These are phyloP conservation scores for Ceratocystis papillata DNA, from an alignment of 2,329 filamentous ascomycete species.

Conservation along the genomic window DNA sequence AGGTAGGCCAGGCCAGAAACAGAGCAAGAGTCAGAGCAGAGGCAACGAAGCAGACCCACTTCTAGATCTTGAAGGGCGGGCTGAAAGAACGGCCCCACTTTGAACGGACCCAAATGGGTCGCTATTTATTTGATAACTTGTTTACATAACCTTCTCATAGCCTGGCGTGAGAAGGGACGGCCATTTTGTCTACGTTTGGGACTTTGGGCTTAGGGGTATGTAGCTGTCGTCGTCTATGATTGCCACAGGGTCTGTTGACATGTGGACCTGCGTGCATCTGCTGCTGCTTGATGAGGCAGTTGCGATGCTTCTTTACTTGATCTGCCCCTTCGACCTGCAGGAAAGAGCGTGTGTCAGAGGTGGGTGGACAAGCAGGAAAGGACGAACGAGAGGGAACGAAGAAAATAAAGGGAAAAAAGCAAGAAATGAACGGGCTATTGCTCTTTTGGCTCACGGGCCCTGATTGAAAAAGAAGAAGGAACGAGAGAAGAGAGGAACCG, in stretches of 20 bases:
- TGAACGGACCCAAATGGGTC: not conserved
- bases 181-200: no score
- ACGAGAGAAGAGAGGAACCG: slow-evolving; percentile 16
- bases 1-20: not conserved
- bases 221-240: no score
- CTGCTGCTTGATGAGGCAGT: not conserved
- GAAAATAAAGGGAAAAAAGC: not conserved
- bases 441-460: slow-evolving; percentile 16
- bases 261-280: no score
- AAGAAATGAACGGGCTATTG: not conserved
- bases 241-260: no score
- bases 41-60: slow-evolving; percentile 3
- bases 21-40: not conserved
- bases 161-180: no score
- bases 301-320: not conserved
- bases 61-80: slow-evolving; percentile 1
- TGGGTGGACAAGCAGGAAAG: not conserved
- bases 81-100: slow-evolving; percentile 10
- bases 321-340: not conserved
- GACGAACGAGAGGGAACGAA: not conserved
- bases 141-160: no score
- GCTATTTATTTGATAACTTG: no score
- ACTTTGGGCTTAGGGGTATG: no score
- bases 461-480: slow-evolving; percentile 15
- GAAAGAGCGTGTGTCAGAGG: not conserved